Percentiles rank a stretch among this genome's conserved stretches.
Evolutionary conservation across 768 basidiomycete species (phyloP).

Genomic region (Tylopilus rubrobrunneus): DNA sequence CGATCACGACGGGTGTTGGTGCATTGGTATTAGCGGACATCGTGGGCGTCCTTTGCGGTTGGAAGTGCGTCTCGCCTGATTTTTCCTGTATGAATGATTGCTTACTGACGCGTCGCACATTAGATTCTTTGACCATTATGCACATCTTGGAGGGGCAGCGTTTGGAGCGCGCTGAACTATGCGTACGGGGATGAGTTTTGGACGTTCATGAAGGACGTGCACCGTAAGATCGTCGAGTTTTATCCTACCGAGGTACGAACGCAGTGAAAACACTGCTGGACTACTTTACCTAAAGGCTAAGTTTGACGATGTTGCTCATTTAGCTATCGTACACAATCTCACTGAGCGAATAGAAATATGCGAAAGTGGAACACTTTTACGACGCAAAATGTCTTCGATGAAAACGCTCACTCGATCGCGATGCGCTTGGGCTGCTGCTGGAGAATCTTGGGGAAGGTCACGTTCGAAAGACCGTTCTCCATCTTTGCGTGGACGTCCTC

Average conservation of each 20-base stretch:
- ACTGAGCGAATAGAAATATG: not conserved
- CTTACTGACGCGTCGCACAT: not conserved
- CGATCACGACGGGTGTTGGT: too few relatives aligned
- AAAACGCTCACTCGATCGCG: conserved; percentile 20
- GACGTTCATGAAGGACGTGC: conserved; percentile 15
- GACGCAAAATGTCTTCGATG: not conserved
- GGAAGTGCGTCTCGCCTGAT: conserved; percentile 55
- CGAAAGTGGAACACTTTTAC: not conserved
- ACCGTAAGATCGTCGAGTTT: conserved; percentile 12
- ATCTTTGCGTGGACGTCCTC: conserved; percentile 41
- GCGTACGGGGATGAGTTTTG: too few relatives aligned
- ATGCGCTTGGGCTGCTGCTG: conserved; percentile 43
- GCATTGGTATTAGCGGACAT: too few relatives aligned
- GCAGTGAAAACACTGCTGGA: too few relatives aligned
- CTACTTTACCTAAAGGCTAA: too few relatives aligned
- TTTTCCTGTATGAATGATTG: too few relatives aligned
- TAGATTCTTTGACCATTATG: conserved; percentile 47
- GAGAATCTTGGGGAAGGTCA: conserved; percentile 50
- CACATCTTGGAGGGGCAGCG: too few relatives aligned
- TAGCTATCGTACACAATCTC: too few relatives aligned
- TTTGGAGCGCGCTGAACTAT: conserved; percentile 79
- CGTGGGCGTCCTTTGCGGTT: too few relatives aligned
- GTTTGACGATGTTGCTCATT: too few relatives aligned
- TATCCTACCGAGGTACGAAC: not conserved
- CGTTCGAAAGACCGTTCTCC: conserved; percentile 47